Conservation (phyloP, 2,329 filamentous ascomycete genomes). For the Zymoseptoria tritici region DNA sequence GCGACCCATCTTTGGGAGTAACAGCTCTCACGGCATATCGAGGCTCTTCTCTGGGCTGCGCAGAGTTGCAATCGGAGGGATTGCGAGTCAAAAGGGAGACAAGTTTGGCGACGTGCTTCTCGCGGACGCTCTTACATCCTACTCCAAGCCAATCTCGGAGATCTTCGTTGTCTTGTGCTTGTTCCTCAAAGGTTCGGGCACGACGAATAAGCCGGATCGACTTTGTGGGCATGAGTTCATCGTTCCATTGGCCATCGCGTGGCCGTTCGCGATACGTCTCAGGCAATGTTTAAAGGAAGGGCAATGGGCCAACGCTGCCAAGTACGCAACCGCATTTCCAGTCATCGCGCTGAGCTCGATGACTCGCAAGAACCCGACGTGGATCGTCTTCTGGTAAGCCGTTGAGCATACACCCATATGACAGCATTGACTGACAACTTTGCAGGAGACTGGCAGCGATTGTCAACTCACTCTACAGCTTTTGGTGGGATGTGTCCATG, state of each 20-base stretch:
- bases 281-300: slow-evolving; percentile 92
- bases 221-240: slow-evolving; percentile 70
- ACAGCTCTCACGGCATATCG: slow-evolving; percentile 52
- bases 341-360: slow-evolving; percentile 61
- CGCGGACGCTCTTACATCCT: slow-evolving; percentile 89
- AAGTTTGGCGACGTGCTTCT: slow-evolving; percentile 93
- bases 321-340: slow-evolving; percentile 90
- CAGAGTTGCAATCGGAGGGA: slow-evolving; percentile 73
- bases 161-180: slow-evolving; percentile 85
- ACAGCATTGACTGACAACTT: not conserved
- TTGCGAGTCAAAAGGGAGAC: slow-evolving; percentile 78
- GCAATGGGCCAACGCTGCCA: slow-evolving; percentile 75
- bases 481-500: slow-evolving; percentile 95
- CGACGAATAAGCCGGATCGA: slow-evolving; percentile 73
- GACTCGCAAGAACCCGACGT: slow-evolving; percentile 12
- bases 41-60: slow-evolving; percentile 69
- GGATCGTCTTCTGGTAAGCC: slow-evolving; percentile 16
- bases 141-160: slow-evolving; percentile 86
- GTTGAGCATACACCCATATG: not conserved
- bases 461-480: slow-evolving; percentile 86
- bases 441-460: slow-evolving; percentile 32
- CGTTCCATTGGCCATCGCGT: slow-evolving; percentile 74
- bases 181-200: slow-evolving; percentile 63
- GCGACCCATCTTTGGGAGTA: slow-evolving; percentile 10
- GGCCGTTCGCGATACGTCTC: slow-evolving; percentile 79